These are phyloP conservation scores for Botrytis galanthina DNA, from an alignment of 2,329 filamentous ascomycete species.

Conservation along the genomic window DNA sequence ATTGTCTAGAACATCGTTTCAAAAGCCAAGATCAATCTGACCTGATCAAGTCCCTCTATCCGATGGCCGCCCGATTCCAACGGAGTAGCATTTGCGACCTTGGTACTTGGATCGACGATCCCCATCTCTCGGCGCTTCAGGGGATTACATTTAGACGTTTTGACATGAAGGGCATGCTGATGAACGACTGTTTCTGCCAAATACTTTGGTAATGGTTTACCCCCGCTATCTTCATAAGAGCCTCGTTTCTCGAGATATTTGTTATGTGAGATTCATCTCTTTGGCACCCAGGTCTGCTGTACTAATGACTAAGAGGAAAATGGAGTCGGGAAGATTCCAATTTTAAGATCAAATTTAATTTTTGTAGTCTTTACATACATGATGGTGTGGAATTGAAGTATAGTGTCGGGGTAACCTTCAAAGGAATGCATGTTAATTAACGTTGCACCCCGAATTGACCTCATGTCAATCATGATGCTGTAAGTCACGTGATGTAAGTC, in stretches of 20 bases:
- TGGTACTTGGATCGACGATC: background rate
- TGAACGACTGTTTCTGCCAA: background rate
- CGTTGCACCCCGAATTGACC: background rate
- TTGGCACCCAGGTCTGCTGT: no score
- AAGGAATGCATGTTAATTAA: no score
- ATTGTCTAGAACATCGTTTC: background rate
- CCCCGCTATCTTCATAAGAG: background rate
- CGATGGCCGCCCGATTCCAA: background rate
- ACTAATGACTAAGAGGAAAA: no score
- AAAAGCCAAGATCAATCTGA: background rate
- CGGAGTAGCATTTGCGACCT: background rate
- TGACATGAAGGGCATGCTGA: background rate
- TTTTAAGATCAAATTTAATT: no score
- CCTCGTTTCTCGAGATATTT: background rate
- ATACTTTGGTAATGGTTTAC: background rate
- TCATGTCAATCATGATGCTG: background rate
- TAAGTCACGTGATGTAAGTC: background rate
- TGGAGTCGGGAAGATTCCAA: no score
- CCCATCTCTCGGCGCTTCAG: rapidly evolving
- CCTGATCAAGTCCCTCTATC: background rate
- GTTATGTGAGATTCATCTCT: background rate
- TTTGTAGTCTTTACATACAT: background rate
- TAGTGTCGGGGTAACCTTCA: no score
- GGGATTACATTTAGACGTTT: background rate
- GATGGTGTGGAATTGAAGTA: no score